phyloP scores from a whole-genome alignment of 2,329 filamentous ascomycete species.

The Sporothrix dimorphospora region DNA sequence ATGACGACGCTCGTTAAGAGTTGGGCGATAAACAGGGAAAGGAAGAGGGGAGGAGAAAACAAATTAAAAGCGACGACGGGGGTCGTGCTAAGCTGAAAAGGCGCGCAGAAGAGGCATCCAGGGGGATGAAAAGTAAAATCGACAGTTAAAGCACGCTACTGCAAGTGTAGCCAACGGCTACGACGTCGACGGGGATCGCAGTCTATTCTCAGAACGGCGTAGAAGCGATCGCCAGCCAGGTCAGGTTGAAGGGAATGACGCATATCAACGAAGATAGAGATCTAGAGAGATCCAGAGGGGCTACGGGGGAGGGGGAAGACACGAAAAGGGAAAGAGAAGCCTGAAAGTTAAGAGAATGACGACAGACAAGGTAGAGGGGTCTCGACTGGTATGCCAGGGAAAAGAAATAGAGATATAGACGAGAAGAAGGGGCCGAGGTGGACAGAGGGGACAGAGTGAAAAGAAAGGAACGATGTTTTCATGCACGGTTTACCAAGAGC shows the following conservation, averaged over 20 bases:
- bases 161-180: neutral
- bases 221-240: neutral
- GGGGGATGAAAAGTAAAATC: constrained; percentile 20
- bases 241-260: neutral
- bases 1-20: neutral
- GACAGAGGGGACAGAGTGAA: too few species aligned
- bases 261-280: neutral
- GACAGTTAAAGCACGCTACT: constrained; percentile 4
- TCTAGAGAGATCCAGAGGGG: neutral
- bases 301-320: neutral
- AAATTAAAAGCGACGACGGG: neutral
- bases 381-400: neutral
- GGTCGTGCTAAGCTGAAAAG: neutral
- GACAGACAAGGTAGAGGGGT: neutral
- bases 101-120: neutral
- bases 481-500: neutral
- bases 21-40: too few species aligned
- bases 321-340: neutral
- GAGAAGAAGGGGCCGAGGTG: neutral
- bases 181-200: neutral
- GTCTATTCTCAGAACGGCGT: constrained; percentile 8
- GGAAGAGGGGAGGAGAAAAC: neutral
- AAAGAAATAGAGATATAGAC: neutral
- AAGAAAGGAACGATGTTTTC: neutral
- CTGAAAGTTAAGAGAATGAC: neutral